These are phyloP conservation scores for Nakaseomyces bracarensis DNA, from an alignment of 1,139 yeast genomes.

Conservation along the genomic window DNA sequence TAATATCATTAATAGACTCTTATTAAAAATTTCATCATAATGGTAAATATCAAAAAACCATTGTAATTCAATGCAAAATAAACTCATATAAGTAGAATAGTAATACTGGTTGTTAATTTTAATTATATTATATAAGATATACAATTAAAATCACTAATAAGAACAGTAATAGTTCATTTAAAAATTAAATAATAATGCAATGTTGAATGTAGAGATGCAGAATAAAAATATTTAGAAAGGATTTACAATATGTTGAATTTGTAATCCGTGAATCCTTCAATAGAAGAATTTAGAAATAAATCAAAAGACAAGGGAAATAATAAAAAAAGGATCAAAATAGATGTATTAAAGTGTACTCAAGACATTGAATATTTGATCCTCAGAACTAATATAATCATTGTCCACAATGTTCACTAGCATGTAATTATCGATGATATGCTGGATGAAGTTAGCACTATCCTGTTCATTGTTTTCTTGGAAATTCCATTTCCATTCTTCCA, in stretches of 20 bases:
- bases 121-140: no score
- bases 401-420: slow-evolving; percentile 84
- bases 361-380: slow-evolving; percentile 35
- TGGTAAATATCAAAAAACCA: not conserved
- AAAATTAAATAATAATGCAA: slow-evolving; percentile 8
- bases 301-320: not conserved
- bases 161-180: not conserved
- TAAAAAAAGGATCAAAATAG: not conserved
- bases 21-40: not conserved
- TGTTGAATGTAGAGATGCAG: slow-evolving; percentile 12
- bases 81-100: no score
- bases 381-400: slow-evolving; percentile 53
- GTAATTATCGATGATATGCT: slow-evolving; percentile 48
- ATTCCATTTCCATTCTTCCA: slow-evolving; percentile 70
- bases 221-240: slow-evolving; percentile 1
- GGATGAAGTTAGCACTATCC: slow-evolving; percentile 39
- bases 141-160: no score
- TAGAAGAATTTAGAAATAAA: not conserved
- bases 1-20: not conserved
- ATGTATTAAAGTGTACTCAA: slow-evolving; percentile 13
- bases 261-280: not conserved
- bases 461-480: slow-evolving; percentile 35
- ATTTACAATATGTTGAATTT: slow-evolving; percentile 2
- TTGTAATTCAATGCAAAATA: not conserved
- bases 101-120: no score